phyloP scores from a whole-genome alignment of 1,284 basidiomycete species.

The Sutorius eximius region DNA sequence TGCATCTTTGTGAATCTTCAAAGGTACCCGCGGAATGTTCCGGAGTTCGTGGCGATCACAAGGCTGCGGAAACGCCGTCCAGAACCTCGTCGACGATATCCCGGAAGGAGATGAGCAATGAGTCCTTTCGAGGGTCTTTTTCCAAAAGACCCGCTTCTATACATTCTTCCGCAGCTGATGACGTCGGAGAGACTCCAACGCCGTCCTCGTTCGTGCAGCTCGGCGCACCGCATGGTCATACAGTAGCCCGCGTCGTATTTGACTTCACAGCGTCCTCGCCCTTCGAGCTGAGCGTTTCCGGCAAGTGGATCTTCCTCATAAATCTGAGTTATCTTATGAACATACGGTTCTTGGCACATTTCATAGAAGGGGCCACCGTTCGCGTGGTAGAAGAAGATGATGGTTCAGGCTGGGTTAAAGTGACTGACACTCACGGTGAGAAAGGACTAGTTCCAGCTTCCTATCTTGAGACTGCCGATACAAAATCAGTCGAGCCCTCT shows the following conservation, averaged over 20 bases:
- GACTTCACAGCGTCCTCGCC: conserved; percentile 71
- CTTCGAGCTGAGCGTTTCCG: conserved; percentile 68
- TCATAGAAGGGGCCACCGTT: conserved; percentile 58
- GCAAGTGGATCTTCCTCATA: conserved; percentile 39
- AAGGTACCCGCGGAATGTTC: conserved; percentile 77
- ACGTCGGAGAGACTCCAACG: conserved; percentile 40
- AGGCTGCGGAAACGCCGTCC: conserved; percentile 24
- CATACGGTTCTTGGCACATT: conserved; percentile 15
- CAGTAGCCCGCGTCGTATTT: conserved; percentile 63
- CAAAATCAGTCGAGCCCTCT: conserved; percentile 17
- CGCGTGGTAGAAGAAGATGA: conserved; percentile 73
- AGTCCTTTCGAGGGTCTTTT: conserved; percentile 8
- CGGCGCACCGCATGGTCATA: conserved; percentile 37
- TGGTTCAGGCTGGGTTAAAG: conserved; percentile 85
- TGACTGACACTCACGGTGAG: conserved; percentile 53
- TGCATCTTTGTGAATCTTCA: conserved; percentile 6
- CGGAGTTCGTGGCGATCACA: conserved; percentile 30
- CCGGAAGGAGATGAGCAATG: conserved; percentile 28
- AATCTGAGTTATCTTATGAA: conserved; percentile 6
- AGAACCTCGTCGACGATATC: conserved; percentile 36
- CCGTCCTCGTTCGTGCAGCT: conserved; percentile 56
- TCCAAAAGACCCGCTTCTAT: conserved; percentile 7
- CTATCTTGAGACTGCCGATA: conserved; percentile 55
- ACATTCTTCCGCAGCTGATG: conserved; percentile 17
- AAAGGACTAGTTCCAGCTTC: conserved; percentile 78